Evolutionary conservation across 768 basidiomycete genomes (phyloP).

Genomic region (Lentinula lateritia): DNA sequence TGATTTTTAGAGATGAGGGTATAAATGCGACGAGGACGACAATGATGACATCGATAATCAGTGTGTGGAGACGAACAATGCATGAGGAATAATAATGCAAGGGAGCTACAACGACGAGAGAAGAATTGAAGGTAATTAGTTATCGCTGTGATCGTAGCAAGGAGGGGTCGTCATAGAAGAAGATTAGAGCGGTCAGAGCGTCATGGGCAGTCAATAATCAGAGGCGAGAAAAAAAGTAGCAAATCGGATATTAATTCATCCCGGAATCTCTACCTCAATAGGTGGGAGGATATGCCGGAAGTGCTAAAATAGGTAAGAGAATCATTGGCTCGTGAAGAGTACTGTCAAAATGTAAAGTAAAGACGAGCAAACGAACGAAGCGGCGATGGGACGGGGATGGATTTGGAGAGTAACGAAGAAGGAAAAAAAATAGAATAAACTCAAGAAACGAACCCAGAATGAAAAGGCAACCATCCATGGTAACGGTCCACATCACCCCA

Average conservation of each 20-base stretch:
- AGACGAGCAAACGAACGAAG: background rate
- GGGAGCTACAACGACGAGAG: background rate
- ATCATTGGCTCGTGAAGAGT: background rate
- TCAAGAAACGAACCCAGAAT: background rate
- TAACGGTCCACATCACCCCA: background rate
- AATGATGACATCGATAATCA: background rate
- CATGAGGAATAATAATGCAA: background rate
- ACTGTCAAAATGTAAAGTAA: background rate
- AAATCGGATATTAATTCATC: background rate
- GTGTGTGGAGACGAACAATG: background rate
- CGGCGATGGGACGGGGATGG: background rate
- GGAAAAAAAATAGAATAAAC: background rate
- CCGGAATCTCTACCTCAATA: background rate
- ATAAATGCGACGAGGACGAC: background rate
- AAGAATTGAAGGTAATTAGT: background rate
- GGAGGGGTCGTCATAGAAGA: too few relatives aligned
- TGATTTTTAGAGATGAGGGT: background rate
- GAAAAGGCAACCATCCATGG: background rate
- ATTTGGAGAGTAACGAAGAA: background rate
- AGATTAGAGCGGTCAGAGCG: background rate
- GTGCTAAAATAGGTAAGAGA: background rate
- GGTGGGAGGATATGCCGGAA: background rate
- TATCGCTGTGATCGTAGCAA: background rate
- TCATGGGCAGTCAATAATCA: background rate
- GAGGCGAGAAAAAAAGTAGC: background rate